Percentiles rank a stretch among this genome's conserved stretches.
These are phyloP conservation scores for Leucaena leucocephala DNA, from an alignment of 306 rosid genomes.

Conservation along the genomic window DNA sequence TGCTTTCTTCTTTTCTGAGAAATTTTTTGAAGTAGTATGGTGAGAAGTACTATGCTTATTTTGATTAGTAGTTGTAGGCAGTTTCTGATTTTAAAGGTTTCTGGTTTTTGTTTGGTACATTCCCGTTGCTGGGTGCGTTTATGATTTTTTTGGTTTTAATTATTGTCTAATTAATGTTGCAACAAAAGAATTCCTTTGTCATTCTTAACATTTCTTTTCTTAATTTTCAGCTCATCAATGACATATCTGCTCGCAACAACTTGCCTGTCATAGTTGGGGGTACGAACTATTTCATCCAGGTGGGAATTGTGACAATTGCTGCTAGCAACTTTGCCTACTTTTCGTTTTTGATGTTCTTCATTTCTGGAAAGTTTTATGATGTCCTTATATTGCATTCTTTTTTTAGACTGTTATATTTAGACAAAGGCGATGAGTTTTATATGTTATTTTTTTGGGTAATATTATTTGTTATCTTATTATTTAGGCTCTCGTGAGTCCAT, in stretches of 20 bases:
- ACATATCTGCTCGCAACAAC: constrained; percentile 62
- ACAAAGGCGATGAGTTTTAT: constrained; percentile 10
- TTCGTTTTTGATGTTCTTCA: background rate
- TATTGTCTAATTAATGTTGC: background rate
- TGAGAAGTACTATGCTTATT: background rate
- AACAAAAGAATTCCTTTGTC: background rate
- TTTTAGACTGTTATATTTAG: background rate
- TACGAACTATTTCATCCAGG: constrained; percentile 96
- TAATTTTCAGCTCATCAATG: constrained; percentile 69
- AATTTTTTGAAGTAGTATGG: background rate
- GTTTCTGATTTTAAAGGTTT: background rate
- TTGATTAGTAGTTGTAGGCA: background rate
- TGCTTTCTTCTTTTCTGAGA: background rate
- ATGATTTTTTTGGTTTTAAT: no score
- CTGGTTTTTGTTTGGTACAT: background rate
- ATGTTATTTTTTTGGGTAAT: constrained; percentile 4
- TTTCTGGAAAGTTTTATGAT: background rate
- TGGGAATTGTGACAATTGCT: constrained; percentile 16
- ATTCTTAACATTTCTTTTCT: background rate
- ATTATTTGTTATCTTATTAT: constrained; percentile 11
- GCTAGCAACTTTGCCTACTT: background rate
- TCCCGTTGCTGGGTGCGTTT: background rate
- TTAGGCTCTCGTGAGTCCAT: constrained; percentile 86
- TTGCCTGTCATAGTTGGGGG: constrained; percentile 92
- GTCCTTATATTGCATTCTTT: background rate